These are phyloP conservation scores for Perilla frutescens DNA, from an alignment of 257 asterid genomes.

Conservation along the genomic window DNA sequence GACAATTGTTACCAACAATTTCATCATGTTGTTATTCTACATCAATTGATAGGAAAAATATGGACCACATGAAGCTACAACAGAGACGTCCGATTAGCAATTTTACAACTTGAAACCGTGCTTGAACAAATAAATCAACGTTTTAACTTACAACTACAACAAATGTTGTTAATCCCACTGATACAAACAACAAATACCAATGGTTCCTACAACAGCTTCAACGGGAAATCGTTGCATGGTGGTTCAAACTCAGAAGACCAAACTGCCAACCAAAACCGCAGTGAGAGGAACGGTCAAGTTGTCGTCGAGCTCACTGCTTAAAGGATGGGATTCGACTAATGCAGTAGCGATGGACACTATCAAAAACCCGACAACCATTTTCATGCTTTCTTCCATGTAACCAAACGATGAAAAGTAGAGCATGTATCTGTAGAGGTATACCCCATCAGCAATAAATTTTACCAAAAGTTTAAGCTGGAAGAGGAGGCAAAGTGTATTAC, in stretches of 20 bases:
- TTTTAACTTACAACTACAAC: slow-evolving; percentile 4
- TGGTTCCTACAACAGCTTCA: not conserved
- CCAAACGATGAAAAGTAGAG: slow-evolving; percentile 81
- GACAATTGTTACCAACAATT: too few relatives aligned
- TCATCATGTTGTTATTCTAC: too few relatives aligned
- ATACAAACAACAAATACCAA: not conserved
- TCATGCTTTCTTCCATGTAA: slow-evolving; percentile 60
- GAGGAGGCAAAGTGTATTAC: slow-evolving; percentile 49
- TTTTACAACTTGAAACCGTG: slow-evolving; percentile 25
- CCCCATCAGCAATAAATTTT: slow-evolving; percentile 24
- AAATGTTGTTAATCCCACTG: not conserved
- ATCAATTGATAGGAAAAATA: too few relatives aligned
- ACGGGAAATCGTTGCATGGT: not conserved
- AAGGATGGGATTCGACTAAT: slow-evolving; percentile 88
- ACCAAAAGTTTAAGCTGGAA: not conserved
- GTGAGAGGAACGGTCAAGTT: slow-evolving; percentile 87
- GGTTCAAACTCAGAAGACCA: slow-evolving; percentile 52
- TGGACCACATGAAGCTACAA: too few relatives aligned
- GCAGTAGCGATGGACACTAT: slow-evolving; percentile 71
- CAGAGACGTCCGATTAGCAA: not conserved
- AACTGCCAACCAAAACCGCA: slow-evolving; percentile 67
- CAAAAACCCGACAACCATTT: slow-evolving; percentile 67
- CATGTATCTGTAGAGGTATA: slow-evolving; percentile 68
- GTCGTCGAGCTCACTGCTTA: slow-evolving; percentile 85
- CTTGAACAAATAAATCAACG: not conserved